phyloP scores from a whole-genome alignment of 2,329 filamentous ascomycete species.

The Nemania abortiva region DNA sequence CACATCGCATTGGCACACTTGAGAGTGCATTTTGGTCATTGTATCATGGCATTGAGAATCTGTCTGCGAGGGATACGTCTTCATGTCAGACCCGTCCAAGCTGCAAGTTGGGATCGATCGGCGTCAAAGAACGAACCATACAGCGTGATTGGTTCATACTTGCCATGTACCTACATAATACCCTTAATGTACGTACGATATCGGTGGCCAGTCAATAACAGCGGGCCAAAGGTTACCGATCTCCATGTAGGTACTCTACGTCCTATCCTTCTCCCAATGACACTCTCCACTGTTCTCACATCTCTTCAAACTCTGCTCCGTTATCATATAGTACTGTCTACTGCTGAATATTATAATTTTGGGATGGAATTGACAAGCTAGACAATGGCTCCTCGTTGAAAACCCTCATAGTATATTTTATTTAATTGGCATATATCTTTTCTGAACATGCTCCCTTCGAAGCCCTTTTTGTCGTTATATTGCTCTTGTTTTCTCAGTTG shows the following conservation, averaged over 20 bases:
- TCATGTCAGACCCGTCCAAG: neutral
- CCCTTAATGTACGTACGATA: conserved; percentile 17
- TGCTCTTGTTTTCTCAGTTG: conserved; percentile 2
- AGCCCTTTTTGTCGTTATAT: conserved; percentile 2
- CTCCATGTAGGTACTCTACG: neutral
- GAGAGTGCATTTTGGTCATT: neutral
- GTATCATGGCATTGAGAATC: conserved; percentile 1
- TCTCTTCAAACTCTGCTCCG: neutral
- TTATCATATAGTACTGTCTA: neutral
- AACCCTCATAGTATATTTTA: neutral
- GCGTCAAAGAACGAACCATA: conserved; percentile 1
- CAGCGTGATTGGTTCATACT: conserved; percentile 24
- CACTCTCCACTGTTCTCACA: conserved; percentile 17
- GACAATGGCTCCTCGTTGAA: conserved; percentile 7
- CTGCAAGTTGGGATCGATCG: neutral
- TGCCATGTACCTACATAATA: neutral
- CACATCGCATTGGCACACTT: conserved; percentile 13
- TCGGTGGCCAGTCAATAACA: conserved; percentile 5
- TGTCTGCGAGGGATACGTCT: conserved; percentile 9
- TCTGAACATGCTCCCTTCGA: conserved; percentile 26
- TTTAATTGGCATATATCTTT: conserved; percentile 9
- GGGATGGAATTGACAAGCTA: neutral
- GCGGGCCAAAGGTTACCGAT: conserved; percentile 10
- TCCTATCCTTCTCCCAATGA: conserved; percentile 3
- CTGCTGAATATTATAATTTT: neutral